Evolutionary conservation across 306 rosid species (phyloP), one percentile per base, ranked within the genome.

Genomic region (Crotalaria pallida): DNA sequence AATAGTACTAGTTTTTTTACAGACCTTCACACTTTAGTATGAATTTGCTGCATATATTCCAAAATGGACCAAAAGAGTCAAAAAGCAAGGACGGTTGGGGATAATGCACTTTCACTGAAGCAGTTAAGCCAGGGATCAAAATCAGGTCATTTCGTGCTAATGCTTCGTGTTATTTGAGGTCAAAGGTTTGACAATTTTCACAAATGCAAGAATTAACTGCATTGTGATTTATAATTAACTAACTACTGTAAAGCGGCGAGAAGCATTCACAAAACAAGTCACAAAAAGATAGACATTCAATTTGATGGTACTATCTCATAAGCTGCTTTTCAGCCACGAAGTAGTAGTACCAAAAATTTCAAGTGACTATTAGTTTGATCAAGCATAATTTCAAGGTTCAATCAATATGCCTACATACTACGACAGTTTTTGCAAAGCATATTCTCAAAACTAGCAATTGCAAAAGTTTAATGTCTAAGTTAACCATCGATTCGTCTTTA

Each of bases 91-190:
- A 58, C 36, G 63, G 3, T 31, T 22, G 33, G 22, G 62, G n/a
- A 61, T n/a, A 15, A 40, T 73, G 78, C 71, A 52, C 58, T 64
- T 73, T 64, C 43, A 4, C 29, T 51, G 47, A 63, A 52, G 16
- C 36, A 52, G 26, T 63, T 22, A 72, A 61, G 45, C 1, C 44
- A 10, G 2, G 40, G 21, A 51, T 72, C 77, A 48, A 62, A 51
- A 62, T 62, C 71, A 73, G 40, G 71, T 73, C 78, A 36, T 62
- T 34, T 52, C 56, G n/a, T 24, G 71, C 50, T 49, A 44, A 15
- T 34, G 40, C 21, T 60, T 72, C 1, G 33, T 11, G 19, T 10
- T 58, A 12, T 22, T 29, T 58, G 13, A 60, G 26, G 61, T 48
- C 61, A 47, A 71, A 18, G 4, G 26, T 17, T 7, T 38, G 11